phyloP scores from a whole-genome alignment of 2,329 filamentous ascomycete species.

The Sclerotinia borealis region DNA sequence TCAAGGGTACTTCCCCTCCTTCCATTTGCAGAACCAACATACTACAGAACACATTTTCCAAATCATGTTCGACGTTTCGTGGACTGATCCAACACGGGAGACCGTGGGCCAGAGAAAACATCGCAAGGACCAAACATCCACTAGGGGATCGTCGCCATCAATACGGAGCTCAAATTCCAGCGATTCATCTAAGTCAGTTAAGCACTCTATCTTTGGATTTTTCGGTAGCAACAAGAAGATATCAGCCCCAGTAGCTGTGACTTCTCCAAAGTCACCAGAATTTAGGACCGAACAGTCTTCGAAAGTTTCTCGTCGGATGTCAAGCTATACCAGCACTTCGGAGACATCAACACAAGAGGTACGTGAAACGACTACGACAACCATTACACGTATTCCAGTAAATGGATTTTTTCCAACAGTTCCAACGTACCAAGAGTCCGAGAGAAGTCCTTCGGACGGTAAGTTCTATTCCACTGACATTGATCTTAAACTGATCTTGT shows the following conservation, averaged over 20 bases:
- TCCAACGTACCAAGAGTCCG: constrained; percentile 13
- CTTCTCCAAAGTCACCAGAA: constrained; percentile 8
- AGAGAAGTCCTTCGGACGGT: constrained; percentile 24
- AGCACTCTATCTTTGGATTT: constrained; percentile 22
- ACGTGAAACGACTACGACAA: constrained; percentile 13
- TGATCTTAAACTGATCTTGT: constrained; percentile 19
- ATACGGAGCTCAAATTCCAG: constrained; percentile 20
- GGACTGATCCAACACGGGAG: constrained; percentile 29
- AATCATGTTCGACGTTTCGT: constrained; percentile 32
- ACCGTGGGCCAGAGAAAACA: constrained; percentile 30
- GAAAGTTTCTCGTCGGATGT: constrained; percentile 16
- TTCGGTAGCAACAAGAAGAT: constrained; percentile 32
- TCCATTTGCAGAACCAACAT: constrained; percentile 6
- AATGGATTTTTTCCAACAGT: constrained; percentile 12
- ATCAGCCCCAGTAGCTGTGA: background rate
- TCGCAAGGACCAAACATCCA: constrained; percentile 24
- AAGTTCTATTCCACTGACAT: background rate
- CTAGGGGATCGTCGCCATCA: constrained; percentile 6
- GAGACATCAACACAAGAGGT: constrained; percentile 13
- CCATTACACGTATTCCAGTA: constrained; percentile 11
- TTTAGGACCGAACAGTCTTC: constrained; percentile 9
- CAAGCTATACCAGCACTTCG: constrained; percentile 20
- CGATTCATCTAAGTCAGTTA: constrained; percentile 14
- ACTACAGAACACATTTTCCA: constrained; percentile 13
- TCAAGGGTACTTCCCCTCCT: constrained; percentile 5